Percentiles rank a stretch among this genome's conserved stretches.
Conservation (phyloP, 164 flowering plant genomes). For the Tetracentron sinense region DNA sequence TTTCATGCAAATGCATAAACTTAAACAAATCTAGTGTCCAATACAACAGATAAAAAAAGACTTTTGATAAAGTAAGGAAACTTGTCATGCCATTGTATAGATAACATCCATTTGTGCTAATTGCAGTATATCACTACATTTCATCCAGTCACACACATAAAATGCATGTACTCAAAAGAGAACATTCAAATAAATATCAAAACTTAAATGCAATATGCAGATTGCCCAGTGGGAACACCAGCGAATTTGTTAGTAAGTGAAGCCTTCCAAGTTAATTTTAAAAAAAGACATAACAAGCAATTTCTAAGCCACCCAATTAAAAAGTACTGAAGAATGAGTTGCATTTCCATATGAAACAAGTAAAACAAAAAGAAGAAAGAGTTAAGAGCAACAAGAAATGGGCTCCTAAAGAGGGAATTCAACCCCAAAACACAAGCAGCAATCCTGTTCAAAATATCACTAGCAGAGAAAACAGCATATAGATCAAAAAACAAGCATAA, state of each 20-base stretch:
- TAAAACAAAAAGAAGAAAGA: background rate
- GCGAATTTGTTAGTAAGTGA: background rate
- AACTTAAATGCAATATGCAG: background rate
- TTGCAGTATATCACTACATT: background rate
- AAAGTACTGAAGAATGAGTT: background rate
- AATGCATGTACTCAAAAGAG: background rate
- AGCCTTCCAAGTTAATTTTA: background rate
- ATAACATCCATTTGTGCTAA: no score
- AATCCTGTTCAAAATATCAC: constrained; percentile 50
- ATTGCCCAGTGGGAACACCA: background rate
- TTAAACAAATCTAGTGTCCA: no score
- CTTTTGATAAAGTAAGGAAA: no score
- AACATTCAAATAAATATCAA: background rate
- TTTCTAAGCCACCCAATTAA: background rate
- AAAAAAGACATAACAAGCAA: no score
- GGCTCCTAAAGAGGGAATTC: background rate
- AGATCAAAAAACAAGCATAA: constrained; percentile 84
- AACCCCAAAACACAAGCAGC: background rate
- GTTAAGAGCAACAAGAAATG: constrained; percentile 5
- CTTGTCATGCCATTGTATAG: no score
- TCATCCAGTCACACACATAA: background rate
- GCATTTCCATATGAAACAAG: constrained; percentile 3
- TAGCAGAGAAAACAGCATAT: constrained; percentile 68
- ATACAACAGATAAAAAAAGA: no score
- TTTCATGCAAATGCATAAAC: no score